Evolutionary conservation across 2,329 filamentous ascomycete genomes (phyloP).

Genomic region (Chalaropsis ovoidea): DNA sequence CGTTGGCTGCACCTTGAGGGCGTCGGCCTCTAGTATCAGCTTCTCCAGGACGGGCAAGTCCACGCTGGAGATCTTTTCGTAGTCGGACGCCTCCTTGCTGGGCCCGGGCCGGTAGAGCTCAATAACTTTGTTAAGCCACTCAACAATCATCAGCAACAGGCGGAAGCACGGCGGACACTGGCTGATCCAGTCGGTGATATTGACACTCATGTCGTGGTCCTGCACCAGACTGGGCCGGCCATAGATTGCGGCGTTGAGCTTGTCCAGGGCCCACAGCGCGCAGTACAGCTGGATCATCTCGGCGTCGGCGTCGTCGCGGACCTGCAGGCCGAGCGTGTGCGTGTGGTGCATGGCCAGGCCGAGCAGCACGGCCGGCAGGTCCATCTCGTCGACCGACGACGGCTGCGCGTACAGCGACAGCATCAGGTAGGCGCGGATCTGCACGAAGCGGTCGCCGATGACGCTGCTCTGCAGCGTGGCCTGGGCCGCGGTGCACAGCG

Average conservation of each 20-base stretch:
- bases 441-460: slow-evolving; percentile 44
- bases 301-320: slow-evolving; percentile 37
- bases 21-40: slow-evolving; percentile 46
- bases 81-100: slow-evolving; percentile 34
- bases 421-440: slow-evolving; percentile 45
- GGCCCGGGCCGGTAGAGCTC: slow-evolving; percentile 49
- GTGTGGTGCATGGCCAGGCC: slow-evolving; percentile 47
- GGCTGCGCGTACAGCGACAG: slow-evolving; percentile 52
- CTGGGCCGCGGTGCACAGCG: slow-evolving; percentile 41
- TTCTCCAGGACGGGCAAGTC: slow-evolving; percentile 49
- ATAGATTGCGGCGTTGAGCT: slow-evolving; percentile 50
- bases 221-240: slow-evolving; percentile 51
- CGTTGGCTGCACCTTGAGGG: slow-evolving; percentile 40
- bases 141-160: slow-evolving; percentile 45
- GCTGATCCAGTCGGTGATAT: slow-evolving; percentile 42
- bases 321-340: slow-evolving; percentile 47
- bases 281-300: slow-evolving; percentile 45
- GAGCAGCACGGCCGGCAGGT: slow-evolving; percentile 45
- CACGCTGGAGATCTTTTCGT: slow-evolving; percentile 40
- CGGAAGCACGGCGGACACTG: slow-evolving; percentile 46
- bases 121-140: slow-evolving; percentile 49
- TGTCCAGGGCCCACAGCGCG: slow-evolving; percentile 51
- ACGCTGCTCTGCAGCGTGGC: slow-evolving; percentile 45
- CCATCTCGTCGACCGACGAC: slow-evolving; percentile 43
- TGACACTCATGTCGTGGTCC: slow-evolving; percentile 48